These are phyloP conservation scores for Cucurbita pepo DNA, from an alignment of 306 rosid genomes.

Conservation along the genomic window DNA sequence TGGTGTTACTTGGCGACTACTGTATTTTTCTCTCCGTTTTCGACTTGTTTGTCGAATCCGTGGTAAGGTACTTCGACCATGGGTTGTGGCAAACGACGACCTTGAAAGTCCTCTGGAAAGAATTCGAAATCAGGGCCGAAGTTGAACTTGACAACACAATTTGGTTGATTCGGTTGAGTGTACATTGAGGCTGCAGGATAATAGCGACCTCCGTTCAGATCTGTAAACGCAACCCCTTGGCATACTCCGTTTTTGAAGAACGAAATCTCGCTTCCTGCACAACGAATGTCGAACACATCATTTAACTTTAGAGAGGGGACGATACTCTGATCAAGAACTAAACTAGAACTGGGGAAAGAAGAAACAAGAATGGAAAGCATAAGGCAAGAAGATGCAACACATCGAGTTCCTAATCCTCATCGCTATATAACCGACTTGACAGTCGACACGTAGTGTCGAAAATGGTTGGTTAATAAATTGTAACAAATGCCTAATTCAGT, in stretches of 20 bases:
- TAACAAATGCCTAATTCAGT: background rate
- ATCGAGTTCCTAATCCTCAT: background rate
- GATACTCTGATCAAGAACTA: background rate
- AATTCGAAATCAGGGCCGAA: slow-evolving; percentile 79
- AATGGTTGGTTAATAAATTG: background rate
- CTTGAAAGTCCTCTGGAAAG: slow-evolving; percentile 54
- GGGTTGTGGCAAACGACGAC: slow-evolving; percentile 54
- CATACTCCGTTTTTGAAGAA: slow-evolving; percentile 81
- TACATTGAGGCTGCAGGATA: slow-evolving; percentile 95
- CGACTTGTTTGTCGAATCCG: slow-evolving; percentile 52
- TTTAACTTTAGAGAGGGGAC: background rate
- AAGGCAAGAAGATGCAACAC: background rate
- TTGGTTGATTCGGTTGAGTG: slow-evolving; percentile 80
- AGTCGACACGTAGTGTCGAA: background rate
- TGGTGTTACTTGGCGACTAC: background rate
- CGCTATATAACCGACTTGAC: background rate
- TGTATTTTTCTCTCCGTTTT: slow-evolving; percentile 57
- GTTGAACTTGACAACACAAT: slow-evolving; percentile 84
- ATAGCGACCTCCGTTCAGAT: slow-evolving; percentile 78
- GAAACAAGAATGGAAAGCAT: background rate
- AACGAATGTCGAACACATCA: background rate
- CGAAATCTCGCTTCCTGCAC: slow-evolving; percentile 83
- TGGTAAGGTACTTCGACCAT: slow-evolving; percentile 82
- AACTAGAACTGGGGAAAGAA: background rate
- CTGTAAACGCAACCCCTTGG: slow-evolving; percentile 86